phyloP scores from a whole-genome alignment of 257 asterid species.

The Nicotiana attenuata region DNA sequence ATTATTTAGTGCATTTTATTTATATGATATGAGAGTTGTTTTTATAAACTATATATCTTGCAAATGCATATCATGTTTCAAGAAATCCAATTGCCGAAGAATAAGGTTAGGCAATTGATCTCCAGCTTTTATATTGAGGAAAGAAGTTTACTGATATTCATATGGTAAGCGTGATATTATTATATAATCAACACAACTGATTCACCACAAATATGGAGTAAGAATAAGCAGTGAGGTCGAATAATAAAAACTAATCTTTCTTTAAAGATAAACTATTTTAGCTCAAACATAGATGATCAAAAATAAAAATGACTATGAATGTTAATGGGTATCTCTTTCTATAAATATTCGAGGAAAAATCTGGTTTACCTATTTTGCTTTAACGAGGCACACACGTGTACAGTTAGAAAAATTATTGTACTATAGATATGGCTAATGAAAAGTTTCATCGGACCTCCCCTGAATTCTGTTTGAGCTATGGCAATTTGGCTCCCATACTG shows the following conservation, averaged over 20 bases:
- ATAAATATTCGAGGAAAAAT: too few relatives aligned
- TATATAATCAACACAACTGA: too few relatives aligned
- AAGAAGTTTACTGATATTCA: background rate
- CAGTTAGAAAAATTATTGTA: too few relatives aligned
- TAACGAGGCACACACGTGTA: too few relatives aligned
- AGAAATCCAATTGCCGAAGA: slow-evolving; percentile 73
- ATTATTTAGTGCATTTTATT: background rate
- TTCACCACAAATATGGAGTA: too few relatives aligned
- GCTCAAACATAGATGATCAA: background rate
- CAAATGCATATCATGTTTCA: slow-evolving; percentile 86
- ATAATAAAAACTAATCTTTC: background rate
- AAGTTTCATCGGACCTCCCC: too few relatives aligned
- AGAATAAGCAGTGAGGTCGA: background rate
- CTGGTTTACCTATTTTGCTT: too few relatives aligned
- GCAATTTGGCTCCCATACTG: too few relatives aligned
- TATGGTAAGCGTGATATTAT: too few relatives aligned
- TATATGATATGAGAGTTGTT: background rate
- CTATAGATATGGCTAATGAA: too few relatives aligned
- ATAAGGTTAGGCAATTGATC: slow-evolving; percentile 54
- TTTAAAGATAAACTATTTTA: background rate
- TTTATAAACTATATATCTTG: background rate
- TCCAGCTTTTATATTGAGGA: too few relatives aligned
- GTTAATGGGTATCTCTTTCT: background rate
- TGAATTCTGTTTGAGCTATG: too few relatives aligned
- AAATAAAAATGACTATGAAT: background rate